A percentile compares a stretch with the other conserved stretches of the same genome.
phyloP scores from a whole-genome alignment of 352 stramenopile species.

The Elongisporangium anandrum region DNA sequence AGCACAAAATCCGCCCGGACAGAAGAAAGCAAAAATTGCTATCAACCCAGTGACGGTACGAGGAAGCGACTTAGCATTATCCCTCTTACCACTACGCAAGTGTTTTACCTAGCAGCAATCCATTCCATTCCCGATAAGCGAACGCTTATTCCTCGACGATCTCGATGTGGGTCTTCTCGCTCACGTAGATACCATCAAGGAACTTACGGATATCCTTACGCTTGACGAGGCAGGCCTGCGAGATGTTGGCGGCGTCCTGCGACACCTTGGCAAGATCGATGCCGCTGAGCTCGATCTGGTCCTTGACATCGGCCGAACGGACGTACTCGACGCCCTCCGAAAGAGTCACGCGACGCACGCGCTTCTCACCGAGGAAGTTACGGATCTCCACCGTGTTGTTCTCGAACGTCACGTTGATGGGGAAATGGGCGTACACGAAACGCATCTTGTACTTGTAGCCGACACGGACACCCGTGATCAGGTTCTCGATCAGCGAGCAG shows the following conservation, averaged over 20 bases:
- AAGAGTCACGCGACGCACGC: slow-evolving; percentile 93
- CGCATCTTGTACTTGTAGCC: slow-evolving; percentile 99
- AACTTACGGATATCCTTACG: slow-evolving; percentile 99
- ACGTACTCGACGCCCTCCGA: slow-evolving; percentile 94
- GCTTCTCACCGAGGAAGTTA: slow-evolving; percentile 99
- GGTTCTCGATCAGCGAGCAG: slow-evolving; percentile 99
- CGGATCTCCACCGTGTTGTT: slow-evolving; percentile 96
- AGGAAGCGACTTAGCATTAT: slow-evolving; percentile 18
- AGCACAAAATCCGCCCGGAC: slow-evolving; percentile 89
- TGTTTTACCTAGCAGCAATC: slow-evolving; percentile 20
- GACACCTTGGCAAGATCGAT: slow-evolving; percentile 98
- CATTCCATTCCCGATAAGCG: slow-evolving; percentile 12
- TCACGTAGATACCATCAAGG: slow-evolving; percentile 99
- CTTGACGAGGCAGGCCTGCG: slow-evolving; percentile 80
- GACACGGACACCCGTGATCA: slow-evolving; percentile 98
- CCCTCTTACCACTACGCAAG: slow-evolving; percentile 9
- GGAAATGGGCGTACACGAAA: slow-evolving; percentile 99
- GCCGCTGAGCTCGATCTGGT: slow-evolving; percentile 98
- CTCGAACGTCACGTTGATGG: slow-evolving; percentile 98
- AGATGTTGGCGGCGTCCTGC: slow-evolving; percentile 85
- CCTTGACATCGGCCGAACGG: slow-evolving; percentile 96
- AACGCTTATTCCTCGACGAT: slow-evolving; percentile 49
- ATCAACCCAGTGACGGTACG: slow-evolving; percentile 90
- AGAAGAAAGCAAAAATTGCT: slow-evolving; percentile 81
- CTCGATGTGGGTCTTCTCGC: slow-evolving; percentile 92